Evolutionary conservation across 2,329 filamentous ascomycete genomes (phyloP), one percentile per base, ranked within the genome.

Genomic region (Colletotrichum lindemuthianum): DNA sequence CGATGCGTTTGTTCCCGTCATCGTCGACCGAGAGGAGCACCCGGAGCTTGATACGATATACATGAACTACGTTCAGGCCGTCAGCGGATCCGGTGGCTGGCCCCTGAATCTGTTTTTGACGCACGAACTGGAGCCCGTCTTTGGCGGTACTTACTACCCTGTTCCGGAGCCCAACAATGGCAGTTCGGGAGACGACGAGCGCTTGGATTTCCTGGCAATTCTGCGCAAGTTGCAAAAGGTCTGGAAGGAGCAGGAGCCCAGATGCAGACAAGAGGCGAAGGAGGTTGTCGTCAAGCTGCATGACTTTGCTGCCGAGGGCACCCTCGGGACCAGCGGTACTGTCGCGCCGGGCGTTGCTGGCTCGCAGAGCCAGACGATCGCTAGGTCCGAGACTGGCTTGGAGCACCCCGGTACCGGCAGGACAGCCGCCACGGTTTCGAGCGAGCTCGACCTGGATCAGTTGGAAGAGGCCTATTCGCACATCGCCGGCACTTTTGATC

Each of bases 31-130:
- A 65, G 96, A 99, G 78, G 93, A 97, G 78, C 89, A 95, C 33
- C 95, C 95, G 8, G 94, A 98, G 74, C 88, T 98, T 68, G 96
- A 99, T 74, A 89, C 92, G 67, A 94, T 98, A 69, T 98, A 98
- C 77, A 97, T 97, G 93, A 97, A 97, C 80, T 99, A 97, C 76
- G 90, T 97, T 44, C 93, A 97, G 75, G 95, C 95, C 2, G 95
- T 96, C 10, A 97, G 91, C 63, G 93, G 92, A 16, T 90, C 88
- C 2, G 95, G 93, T 9, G 96, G 96, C 43, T 98, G 96, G 94
- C 96, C 96, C 1, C 80, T 98, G 66, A 98, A 97, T 73, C 90
- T 97, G n/a, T 98, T 99, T 75, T 85, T 98, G 36, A 99, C 96
- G 0, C 93, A 96, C 1, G 90, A 97, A 70, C 85, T 98, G 33